A percentile compares a stretch with the other conserved stretches of the same genome.
Evolutionary conservation across 2,329 filamentous ascomycete genomes (phyloP).

Genomic region (Geosmithia putterillii): DNA sequence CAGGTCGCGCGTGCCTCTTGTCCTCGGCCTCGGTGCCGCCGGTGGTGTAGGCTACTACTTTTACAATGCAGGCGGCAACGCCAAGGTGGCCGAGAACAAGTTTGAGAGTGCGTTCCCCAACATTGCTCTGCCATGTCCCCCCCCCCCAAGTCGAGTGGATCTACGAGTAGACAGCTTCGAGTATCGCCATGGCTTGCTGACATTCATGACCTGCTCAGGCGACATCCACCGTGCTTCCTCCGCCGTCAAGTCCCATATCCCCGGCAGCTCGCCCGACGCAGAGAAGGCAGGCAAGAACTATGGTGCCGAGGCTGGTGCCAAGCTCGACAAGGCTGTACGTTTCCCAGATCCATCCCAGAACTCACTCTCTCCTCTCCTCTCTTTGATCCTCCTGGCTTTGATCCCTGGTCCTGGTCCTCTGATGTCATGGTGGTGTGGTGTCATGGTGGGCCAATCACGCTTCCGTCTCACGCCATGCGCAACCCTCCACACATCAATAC

Average conservation of each 20-base stretch:
- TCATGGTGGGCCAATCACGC: not conserved
- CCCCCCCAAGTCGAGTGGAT: not conserved
- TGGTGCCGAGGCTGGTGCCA: conserved; percentile 40
- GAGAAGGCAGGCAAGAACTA: conserved; percentile 48
- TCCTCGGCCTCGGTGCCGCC: conserved; percentile 50
- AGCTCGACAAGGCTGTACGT: conserved; percentile 59
- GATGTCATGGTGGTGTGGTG: not conserved
- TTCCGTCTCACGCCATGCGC: not conserved
- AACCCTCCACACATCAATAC: not conserved
- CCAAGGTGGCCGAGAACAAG: conserved; percentile 75
- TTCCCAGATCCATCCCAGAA: not conserved
- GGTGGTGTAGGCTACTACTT: conserved; percentile 79
- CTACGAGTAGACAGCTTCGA: no score
- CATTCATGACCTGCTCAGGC: conserved; percentile 35
- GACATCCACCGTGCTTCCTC: conserved; percentile 61
- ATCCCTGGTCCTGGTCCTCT: not conserved
- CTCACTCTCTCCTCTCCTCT: not conserved
- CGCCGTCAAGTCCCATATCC: conserved; percentile 53
- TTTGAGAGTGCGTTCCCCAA: conserved; percentile 54
- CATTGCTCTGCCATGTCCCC: not conserved
- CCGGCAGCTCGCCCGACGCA: conserved; percentile 46
- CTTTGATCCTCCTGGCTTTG: not conserved
- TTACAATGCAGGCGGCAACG: conserved; percentile 71
- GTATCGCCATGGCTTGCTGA: not conserved
- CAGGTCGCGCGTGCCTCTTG: conserved; percentile 30